These are phyloP conservation scores for Cadophora malorum DNA, from an alignment of 2,329 filamentous ascomycete species.

Conservation along the genomic window DNA sequence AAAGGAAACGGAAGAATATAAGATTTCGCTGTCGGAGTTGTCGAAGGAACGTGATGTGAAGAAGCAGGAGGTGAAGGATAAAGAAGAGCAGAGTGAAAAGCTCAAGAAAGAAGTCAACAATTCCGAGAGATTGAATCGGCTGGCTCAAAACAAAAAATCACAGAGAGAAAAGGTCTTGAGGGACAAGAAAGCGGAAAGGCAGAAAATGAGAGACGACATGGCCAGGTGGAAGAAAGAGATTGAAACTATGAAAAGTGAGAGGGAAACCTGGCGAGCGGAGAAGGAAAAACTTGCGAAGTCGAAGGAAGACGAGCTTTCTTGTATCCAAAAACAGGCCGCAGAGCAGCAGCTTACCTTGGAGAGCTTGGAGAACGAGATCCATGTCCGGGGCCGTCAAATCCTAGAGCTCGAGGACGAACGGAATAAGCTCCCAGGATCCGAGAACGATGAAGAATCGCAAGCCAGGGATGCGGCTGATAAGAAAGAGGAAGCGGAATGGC, in stretches of 20 bases:
- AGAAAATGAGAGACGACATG: conserved; percentile 74
- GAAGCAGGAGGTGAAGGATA: conserved; percentile 80
- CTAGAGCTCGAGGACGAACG: conserved; percentile 76
- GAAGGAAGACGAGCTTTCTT: conserved; percentile 57
- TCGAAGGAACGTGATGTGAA: conserved; percentile 81
- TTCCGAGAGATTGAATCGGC: conserved; percentile 81
- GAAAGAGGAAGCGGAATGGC: conserved; percentile 44
- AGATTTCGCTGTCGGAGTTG: conserved; percentile 69
- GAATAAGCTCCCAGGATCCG: conserved; percentile 66
- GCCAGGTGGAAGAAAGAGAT: conserved; percentile 71
- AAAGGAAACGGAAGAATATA: conserved; percentile 75
- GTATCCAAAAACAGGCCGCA: conserved; percentile 61
- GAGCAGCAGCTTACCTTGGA: conserved; percentile 63
- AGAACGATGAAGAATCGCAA: conserved; percentile 58
- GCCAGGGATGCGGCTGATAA: conserved; percentile 40
- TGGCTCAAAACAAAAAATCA: conserved; percentile 77
- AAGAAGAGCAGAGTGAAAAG: conserved; percentile 87
- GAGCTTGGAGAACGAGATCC: conserved; percentile 73
- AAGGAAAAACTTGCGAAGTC: conserved; percentile 58
- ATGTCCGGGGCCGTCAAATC: conserved; percentile 72
- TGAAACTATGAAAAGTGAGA: conserved; percentile 63
- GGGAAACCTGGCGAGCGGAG: conserved; percentile 60
- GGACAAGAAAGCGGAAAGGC: conserved; percentile 71
- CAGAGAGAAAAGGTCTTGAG: conserved; percentile 77
- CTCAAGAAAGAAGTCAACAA: conserved; percentile 80